Conservation (phyloP, 2,329 filamentous ascomycete genomes). For the Paracorniculantispora psalliotae region DNA sequence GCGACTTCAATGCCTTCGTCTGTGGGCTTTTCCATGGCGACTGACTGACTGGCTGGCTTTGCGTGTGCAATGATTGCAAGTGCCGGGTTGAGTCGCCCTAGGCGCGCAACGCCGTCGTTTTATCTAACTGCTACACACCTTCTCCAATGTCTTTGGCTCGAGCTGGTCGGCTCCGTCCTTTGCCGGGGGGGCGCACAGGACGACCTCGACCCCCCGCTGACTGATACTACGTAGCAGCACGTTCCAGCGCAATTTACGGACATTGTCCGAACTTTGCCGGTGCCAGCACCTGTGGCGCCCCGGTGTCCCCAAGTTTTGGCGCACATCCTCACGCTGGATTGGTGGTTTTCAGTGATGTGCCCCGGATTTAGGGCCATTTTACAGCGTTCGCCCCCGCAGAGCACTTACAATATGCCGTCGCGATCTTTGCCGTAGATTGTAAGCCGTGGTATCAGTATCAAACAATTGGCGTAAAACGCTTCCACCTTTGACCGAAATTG, state of each 20-base stretch:
- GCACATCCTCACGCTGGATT: background rate
- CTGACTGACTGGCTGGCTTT: background rate
- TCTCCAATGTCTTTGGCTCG: background rate
- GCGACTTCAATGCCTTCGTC: background rate
- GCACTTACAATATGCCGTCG: background rate
- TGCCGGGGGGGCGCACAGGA: background rate
- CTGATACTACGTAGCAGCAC: constrained; percentile 5
- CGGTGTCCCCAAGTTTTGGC: background rate
- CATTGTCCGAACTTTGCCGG: constrained; percentile 3
- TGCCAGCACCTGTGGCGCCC: background rate
- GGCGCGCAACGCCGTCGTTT: background rate
- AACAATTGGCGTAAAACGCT: background rate
- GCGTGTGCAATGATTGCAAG: background rate
- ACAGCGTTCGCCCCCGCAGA: background rate
- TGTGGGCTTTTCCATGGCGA: background rate
- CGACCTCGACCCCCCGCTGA: background rate
- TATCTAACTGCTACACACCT: background rate
- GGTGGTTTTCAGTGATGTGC: background rate
- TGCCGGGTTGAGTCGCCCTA: background rate
- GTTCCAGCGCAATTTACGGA: background rate
- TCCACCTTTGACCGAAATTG: background rate
- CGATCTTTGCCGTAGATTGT: background rate
- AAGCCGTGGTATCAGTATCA: background rate
- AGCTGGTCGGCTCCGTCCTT: background rate
- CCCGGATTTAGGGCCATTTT: background rate